Evolutionary conservation across 176 grass and related monocot species (phyloP), one percentile per base, ranked within the genome.

Genomic region (Microstegium vimineum): DNA sequence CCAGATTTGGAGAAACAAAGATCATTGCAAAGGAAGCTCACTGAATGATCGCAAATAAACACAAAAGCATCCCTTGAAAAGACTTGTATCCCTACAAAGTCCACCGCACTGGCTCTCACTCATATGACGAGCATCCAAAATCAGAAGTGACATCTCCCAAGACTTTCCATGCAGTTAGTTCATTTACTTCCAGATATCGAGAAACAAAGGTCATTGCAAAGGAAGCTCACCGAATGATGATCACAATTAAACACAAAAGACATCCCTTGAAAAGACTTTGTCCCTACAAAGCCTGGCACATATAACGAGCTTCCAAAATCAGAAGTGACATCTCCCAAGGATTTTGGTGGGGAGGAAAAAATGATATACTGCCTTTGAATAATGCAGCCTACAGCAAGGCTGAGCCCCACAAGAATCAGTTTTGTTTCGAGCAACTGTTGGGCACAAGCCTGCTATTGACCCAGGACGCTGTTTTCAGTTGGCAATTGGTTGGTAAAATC

Each of bases 291-390:
- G n/a, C n/a, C n/a, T n/a, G n/a, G n/a, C n/a, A n/a, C n/a, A n/a
- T n/a, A n/a, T n/a, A n/a, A n/a, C n/a, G n/a, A n/a, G n/a, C n/a
- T n/a, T n/a, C n/a, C n/a, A n/a, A n/a, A n/a, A n/a, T n/a, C n/a
- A n/a, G n/a, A n/a, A n/a, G n/a, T n/a, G n/a, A n/a, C n/a, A n/a
- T n/a, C n/a, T n/a, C n/a, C 68, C 54, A 46, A 79, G 45, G 81
- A 69, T 81, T 85, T 87, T 9, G 15, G 82, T 85, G 82, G 86
- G 68, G 32, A 45, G 77, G 41, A 72, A 20, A 41, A 71, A 81
- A 94, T 92, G 81, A 87, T 91, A 41, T 94, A 14, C 68, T 10
- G 10, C 62, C 35, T 87, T 89, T 86, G 84, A 93, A 94, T 82
- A 89, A 71, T 80, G 62, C 84, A 87, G 80, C 61, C 81, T 81